phyloP scores from a whole-genome alignment of 371 early-diverging fungal species.

The Mucor saturninus region DNA sequence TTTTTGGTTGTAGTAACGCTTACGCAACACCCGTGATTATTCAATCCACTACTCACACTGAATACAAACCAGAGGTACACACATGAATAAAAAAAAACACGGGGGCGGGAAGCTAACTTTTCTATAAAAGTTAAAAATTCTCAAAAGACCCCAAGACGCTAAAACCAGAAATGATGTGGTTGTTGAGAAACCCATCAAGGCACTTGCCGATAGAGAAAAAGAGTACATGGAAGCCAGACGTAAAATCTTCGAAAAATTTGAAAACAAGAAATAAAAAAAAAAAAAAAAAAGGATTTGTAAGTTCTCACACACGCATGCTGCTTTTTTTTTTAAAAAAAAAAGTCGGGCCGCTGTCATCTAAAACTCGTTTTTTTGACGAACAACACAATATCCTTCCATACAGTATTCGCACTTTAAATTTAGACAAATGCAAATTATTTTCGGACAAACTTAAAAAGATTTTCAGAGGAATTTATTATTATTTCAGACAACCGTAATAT shows the following conservation, averaged over 20 bases:
- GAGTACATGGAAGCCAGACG: slow-evolving; percentile 34
- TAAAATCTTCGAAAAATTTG: slow-evolving; percentile 30
- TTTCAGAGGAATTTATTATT: no score
- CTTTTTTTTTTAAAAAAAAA: no score
- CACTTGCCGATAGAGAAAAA: slow-evolving; percentile 36
- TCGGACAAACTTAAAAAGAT: no score
- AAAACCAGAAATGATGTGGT: background rate
- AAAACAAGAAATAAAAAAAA: slow-evolving; percentile 4
- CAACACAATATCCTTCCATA: no score
- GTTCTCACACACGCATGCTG: no score
- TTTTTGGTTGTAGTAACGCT: slow-evolving; percentile 20
- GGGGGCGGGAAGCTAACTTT: no score
- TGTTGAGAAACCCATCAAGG: slow-evolving; percentile 10
- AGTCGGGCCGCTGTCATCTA: no score
- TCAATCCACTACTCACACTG: slow-evolving; percentile 28
- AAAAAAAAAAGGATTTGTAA: background rate
- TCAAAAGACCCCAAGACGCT: slow-evolving; percentile 26
- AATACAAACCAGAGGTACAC: slow-evolving; percentile 40
- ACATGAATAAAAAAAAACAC: background rate
- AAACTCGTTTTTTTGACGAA: no score
- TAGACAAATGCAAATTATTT: no score
- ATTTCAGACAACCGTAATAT: no score
- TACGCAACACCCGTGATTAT: slow-evolving; percentile 27
- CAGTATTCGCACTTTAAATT: no score
- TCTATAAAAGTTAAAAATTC: slow-evolving; percentile 23